phyloP scores from a whole-genome alignment of 2,329 filamentous ascomycete genomes.

The Xylaria sp. region DNA sequence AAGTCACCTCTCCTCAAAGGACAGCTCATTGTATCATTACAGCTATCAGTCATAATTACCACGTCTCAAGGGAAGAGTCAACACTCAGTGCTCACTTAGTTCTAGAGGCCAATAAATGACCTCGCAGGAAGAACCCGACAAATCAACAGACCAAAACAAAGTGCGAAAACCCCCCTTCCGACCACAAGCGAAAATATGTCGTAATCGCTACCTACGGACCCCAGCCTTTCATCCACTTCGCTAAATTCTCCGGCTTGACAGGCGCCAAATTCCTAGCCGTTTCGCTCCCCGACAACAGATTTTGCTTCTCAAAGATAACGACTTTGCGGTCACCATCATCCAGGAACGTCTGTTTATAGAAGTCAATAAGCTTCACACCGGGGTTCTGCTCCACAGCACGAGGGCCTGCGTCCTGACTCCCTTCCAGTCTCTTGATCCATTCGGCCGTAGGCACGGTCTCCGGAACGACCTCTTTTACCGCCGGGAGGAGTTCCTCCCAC shows the following conservation, averaged over 20 bases:
- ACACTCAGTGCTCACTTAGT: too few relatives aligned
- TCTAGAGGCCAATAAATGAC: background rate
- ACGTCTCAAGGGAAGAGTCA: too few relatives aligned
- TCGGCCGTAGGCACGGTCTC: slow-evolving; percentile 26
- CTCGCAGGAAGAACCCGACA: background rate
- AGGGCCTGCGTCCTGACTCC: slow-evolving; percentile 16
- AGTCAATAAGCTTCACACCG: slow-evolving; percentile 34
- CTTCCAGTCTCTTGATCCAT: slow-evolving; percentile 32
- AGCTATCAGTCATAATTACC: too few relatives aligned
- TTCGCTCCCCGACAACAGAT: slow-evolving; percentile 27
- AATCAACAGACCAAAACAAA: background rate
- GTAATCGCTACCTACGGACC: slow-evolving; percentile 9
- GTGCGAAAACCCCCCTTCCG: background rate
- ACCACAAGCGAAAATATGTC: background rate
- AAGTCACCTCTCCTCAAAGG: background rate
- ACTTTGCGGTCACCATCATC: background rate
- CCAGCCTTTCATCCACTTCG: slow-evolving; percentile 37
- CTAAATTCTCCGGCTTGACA: slow-evolving; percentile 22
- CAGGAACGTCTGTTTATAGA: slow-evolving; percentile 35
- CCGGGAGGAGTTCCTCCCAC: slow-evolving; percentile 32
- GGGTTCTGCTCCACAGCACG: slow-evolving; percentile 31
- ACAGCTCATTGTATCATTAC: background rate
- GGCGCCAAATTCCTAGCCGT: slow-evolving; percentile 23
- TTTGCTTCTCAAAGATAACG: slow-evolving; percentile 20
- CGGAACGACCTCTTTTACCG: slow-evolving; percentile 22